Evolutionary conservation across 331 rosid species (phyloP).

Genomic region (Quercus tomentella): DNA sequence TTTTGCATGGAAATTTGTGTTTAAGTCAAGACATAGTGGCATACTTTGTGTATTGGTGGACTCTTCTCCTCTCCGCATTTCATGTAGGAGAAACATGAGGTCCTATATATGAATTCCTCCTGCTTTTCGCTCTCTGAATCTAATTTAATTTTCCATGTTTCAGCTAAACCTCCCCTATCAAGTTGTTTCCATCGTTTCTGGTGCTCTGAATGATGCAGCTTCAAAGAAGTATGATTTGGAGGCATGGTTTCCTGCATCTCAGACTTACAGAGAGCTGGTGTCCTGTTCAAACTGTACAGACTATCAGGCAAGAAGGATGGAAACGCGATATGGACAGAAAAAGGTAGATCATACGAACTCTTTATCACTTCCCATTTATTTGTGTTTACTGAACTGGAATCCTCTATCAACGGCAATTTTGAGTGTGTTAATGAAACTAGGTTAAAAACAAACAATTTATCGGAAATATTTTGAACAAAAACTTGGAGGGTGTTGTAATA

Average conservation of each 20-base stretch:
- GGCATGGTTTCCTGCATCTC: constrained; percentile 96
- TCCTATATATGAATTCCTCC: not conserved
- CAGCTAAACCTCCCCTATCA: constrained; percentile 87
- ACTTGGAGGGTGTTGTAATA: not conserved
- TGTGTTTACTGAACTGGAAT: not conserved
- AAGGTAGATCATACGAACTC: constrained; percentile 46
- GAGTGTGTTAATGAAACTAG: not conserved
- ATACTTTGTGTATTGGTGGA: not conserved
- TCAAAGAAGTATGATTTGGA: constrained; percentile 95
- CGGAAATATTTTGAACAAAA: not conserved
- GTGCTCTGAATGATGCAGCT: constrained; percentile 98
- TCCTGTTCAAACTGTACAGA: constrained; percentile 98
- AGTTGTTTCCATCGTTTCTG: constrained; percentile 85
- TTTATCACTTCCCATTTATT: not conserved
- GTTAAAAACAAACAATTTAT: not conserved
- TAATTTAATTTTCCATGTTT: constrained; percentile 7
- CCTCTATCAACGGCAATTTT: not conserved
- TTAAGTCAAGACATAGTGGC: not conserved
- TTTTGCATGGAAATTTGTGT: not conserved
- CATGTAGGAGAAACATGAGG: not conserved
- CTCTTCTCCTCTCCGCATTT: not conserved
- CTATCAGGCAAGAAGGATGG: constrained; percentile 82
- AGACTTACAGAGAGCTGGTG: constrained; percentile 78
- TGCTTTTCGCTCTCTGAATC: not conserved
- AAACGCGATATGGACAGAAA: constrained; percentile 88